Conservation (phyloP, 2,329 filamentous ascomycete genomes). For the Colletotrichum chlorophyti region DNA sequence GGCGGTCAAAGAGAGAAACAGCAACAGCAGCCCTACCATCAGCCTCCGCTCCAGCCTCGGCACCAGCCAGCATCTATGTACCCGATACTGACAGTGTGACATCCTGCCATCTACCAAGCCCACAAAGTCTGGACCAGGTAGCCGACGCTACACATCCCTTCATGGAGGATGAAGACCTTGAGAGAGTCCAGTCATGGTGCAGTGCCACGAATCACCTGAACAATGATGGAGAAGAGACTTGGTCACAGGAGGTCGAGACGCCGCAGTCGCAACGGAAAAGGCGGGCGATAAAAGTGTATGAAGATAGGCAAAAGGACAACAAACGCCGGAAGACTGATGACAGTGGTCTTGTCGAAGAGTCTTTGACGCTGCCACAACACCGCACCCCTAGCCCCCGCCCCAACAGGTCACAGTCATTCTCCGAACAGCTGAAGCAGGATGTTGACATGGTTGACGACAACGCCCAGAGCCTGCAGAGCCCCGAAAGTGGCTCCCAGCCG, state of each 20-base stretch:
- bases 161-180: conserved; percentile 40
- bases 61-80: neutral
- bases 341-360: neutral
- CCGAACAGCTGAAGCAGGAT: neutral
- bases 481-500: neutral
- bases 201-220: conserved; percentile 11
- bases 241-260: conserved; percentile 34
- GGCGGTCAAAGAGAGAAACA: conserved; percentile 44
- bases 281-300: conserved; percentile 40
- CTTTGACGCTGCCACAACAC: neutral
- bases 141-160: conserved; percentile 36
- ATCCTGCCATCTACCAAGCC: conserved; percentile 49
- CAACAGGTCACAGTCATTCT: neutral
- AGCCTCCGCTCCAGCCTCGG: neutral
- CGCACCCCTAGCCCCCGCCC: neutral
- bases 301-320: conserved; percentile 35
- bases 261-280: conserved; percentile 23
- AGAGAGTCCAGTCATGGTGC: conserved; percentile 42
- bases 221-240: conserved; percentile 16
- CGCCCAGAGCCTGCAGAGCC: neutral
- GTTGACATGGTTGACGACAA: neutral
- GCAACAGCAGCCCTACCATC: neutral
- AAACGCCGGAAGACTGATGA: conserved; percentile 35
- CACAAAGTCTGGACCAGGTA: conserved; percentile 46
- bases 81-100: neutral